Conservation (phyloP, 2,329 filamentous ascomycete genomes). For the Fusarium oxysporum region DNA sequence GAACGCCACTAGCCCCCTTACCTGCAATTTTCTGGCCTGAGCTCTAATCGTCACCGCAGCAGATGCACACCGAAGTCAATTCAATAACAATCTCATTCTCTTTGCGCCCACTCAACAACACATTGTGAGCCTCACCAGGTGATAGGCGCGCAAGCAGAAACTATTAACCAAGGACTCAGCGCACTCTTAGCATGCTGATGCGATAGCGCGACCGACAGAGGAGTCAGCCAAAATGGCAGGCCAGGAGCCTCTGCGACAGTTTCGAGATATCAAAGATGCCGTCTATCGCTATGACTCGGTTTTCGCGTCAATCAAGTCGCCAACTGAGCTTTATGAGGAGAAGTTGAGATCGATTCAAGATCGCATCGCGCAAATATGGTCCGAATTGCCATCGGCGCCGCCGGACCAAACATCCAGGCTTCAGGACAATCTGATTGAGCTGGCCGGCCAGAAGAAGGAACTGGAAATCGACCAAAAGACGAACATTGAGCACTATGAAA, state of each 20-base stretch:
- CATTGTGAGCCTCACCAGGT: neutral
- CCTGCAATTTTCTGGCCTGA: neutral
- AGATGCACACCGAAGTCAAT: neutral
- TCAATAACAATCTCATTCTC: neutral
- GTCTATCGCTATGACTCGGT: conserved; percentile 2
- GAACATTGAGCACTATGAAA: neutral
- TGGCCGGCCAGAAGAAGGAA: conserved; percentile 12
- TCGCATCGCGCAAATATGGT: neutral
- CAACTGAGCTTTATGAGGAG: neutral
- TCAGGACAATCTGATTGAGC: conserved; percentile 2
- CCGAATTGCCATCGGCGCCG: neutral
- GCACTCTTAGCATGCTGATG: neutral
- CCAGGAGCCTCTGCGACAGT: neutral
- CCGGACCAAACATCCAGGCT: neutral
- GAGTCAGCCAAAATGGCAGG: conserved; percentile 10
- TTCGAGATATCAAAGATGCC: conserved; percentile 9
- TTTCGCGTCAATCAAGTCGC: neutral
- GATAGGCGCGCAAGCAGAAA: neutral
- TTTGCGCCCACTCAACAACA: neutral
- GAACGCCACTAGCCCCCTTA: neutral
- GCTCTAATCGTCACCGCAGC: neutral
- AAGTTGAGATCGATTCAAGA: neutral
- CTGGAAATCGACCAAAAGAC: conserved; percentile 7
- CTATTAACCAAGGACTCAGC: neutral
- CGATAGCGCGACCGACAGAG: neutral